A percentile compares a stretch with the other conserved stretches of the same genome.
These are phyloP conservation scores for Colletotrichum karsti DNA, from an alignment of 2,329 filamentous ascomycete species.

Conservation along the genomic window DNA sequence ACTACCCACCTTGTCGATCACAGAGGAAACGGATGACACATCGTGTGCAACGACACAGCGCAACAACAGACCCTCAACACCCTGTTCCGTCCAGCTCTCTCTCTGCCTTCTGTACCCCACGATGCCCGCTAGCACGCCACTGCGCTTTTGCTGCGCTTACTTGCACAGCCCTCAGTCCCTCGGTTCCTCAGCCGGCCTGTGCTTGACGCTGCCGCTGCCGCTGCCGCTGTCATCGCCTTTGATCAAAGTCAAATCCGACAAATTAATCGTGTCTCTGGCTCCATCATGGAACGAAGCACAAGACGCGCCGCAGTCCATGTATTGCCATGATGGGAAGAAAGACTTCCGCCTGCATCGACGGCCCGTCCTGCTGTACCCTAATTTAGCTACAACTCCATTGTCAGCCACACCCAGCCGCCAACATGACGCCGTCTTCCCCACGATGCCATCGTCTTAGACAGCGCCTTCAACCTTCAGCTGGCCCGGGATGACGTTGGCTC, in stretches of 20 bases:
- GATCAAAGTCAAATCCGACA: slow-evolving; percentile 6
- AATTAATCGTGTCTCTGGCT: background rate
- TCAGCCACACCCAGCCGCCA: slow-evolving; percentile 27
- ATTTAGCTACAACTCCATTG: slow-evolving; percentile 16
- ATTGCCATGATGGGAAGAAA: background rate
- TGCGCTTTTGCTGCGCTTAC: background rate
- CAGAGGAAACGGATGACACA: slow-evolving; percentile 19
- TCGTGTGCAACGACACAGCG: background rate
- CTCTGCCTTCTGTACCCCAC: background rate
- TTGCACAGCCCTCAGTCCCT: slow-evolving; percentile 9
- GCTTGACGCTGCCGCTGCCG: background rate
- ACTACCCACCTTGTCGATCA: background rate
- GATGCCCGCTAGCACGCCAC: slow-evolving; percentile 13
- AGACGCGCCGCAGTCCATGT: slow-evolving; percentile 11
- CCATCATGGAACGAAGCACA: slow-evolving; percentile 13
- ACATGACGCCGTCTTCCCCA: slow-evolving; percentile 18
- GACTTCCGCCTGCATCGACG: background rate
- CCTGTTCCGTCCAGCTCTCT: background rate
- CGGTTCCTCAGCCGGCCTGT: background rate
- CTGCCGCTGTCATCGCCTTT: background rate
- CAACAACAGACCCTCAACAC: background rate
- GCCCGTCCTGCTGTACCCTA: background rate
- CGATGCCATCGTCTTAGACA: background rate
- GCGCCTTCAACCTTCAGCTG: slow-evolving; percentile 6
- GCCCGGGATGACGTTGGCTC: slow-evolving; percentile 16